Conservation (phyloP, 2,329 filamentous ascomycete genomes). For the Parasarocladium wereldwijsianum region DNA sequence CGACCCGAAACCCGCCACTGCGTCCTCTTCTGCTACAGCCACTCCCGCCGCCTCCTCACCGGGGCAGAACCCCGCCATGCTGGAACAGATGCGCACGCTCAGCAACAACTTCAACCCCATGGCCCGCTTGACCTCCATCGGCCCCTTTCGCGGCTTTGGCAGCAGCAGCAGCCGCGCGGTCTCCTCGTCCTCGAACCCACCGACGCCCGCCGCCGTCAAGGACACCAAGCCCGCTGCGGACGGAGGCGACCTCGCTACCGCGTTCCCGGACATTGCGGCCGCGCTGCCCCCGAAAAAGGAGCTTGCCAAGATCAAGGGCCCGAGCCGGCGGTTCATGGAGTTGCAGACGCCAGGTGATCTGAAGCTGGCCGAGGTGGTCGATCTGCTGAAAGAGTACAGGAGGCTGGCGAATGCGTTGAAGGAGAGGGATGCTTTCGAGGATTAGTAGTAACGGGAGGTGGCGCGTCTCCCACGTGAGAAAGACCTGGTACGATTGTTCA, state of each 20-base stretch:
- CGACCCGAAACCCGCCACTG: constrained; percentile 15
- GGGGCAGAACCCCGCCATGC: constrained; percentile 37
- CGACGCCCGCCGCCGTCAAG: constrained; percentile 23
- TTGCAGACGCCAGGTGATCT: constrained; percentile 55
- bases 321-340: constrained; percentile 60
- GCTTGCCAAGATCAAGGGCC: constrained; percentile 41
- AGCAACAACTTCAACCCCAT: constrained; percentile 74
- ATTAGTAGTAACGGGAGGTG: constrained; percentile 14
- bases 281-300: constrained; percentile 39
- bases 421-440: constrained; percentile 45
- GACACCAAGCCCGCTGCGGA: constrained; percentile 23
- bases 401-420: constrained; percentile 51
- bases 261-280: constrained; percentile 47
- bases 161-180: constrained; percentile 26
- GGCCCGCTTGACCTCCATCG: constrained; percentile 60
- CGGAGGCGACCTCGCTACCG: constrained; percentile 40
- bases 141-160: constrained; percentile 62
- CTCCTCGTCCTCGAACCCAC: constrained; percentile 15
- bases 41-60: constrained; percentile 8
- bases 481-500: too few relatives aligned
- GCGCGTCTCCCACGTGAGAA: too few relatives aligned
- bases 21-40: too few relatives aligned
- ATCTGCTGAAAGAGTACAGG: constrained; percentile 61
- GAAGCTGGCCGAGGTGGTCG: constrained; percentile 56
- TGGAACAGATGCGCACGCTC: constrained; percentile 71